phyloP scores from a whole-genome alignment of 2,329 filamentous ascomycete genomes.

The Zasmidium angulare region DNA sequence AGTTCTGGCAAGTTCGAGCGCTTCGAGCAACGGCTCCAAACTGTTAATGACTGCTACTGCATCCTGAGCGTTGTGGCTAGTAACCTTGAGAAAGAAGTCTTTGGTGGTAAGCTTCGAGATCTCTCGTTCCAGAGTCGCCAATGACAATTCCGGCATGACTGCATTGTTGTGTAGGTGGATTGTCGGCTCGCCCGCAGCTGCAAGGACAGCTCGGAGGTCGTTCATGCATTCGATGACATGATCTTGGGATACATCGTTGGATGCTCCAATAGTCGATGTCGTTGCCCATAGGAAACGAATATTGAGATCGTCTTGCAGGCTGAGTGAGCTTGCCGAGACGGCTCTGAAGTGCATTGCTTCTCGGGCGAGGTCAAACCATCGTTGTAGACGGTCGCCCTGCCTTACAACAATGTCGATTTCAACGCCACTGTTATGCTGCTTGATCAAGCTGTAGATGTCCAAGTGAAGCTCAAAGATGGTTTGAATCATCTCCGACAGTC shows the following conservation, averaged over 20 bases:
- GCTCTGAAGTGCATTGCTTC: slow-evolving; percentile 50
- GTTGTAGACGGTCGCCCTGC: slow-evolving; percentile 59
- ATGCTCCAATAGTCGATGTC: slow-evolving; percentile 60
- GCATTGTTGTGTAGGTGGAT: slow-evolving; percentile 77
- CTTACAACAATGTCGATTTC: slow-evolving; percentile 50
- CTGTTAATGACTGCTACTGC: slow-evolving; percentile 85
- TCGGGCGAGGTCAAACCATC: slow-evolving; percentile 61
- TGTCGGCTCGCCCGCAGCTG: slow-evolving; percentile 47
- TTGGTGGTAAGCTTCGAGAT: slow-evolving; percentile 90
- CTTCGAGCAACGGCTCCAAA: slow-evolving; percentile 85
- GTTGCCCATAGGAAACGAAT: slow-evolving; percentile 68
- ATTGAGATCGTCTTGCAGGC: slow-evolving; percentile 43
- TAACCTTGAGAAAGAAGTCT: slow-evolving; percentile 91
- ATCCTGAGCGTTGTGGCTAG: slow-evolving; percentile 77
- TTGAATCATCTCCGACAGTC: slow-evolving; percentile 55
- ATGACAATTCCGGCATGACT: slow-evolving; percentile 83
- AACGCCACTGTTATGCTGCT: slow-evolving; percentile 58
- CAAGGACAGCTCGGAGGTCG: slow-evolving; percentile 59
- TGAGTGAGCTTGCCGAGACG: slow-evolving; percentile 10
- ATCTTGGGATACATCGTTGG: slow-evolving; percentile 56
- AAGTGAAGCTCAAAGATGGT: slow-evolving; percentile 67
- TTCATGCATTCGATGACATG: slow-evolving; percentile 62
- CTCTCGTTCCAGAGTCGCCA: slow-evolving; percentile 81
- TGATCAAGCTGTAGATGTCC: slow-evolving; percentile 64
- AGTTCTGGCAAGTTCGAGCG: slow-evolving; percentile 38